A percentile compares a stretch with the other conserved stretches of the same genome.
phyloP scores from a whole-genome alignment of 225 moss, liverwort and hornwort genomes.

The Bryoerythrophyllum caledonicum region DNA sequence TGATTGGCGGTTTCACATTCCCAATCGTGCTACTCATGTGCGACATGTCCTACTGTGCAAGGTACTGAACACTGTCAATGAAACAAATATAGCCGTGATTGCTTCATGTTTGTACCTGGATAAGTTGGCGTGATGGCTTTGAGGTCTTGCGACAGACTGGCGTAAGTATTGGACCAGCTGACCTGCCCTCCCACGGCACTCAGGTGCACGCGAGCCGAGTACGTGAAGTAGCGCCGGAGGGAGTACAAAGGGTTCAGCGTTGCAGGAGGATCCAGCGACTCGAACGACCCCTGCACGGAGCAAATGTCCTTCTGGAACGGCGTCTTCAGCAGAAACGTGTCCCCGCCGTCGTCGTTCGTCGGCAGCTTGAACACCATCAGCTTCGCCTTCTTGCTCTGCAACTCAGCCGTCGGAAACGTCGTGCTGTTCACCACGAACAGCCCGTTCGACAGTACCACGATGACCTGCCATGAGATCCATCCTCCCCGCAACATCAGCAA shows the following conservation, averaged over 20 bases:
- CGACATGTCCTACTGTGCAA: too few relatives aligned
- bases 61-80: too few relatives aligned
- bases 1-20: too few relatives aligned
- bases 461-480: neutral
- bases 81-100: too few relatives aligned
- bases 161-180: slow-evolving; percentile 5
- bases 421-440: neutral
- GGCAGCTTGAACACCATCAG: slow-evolving; percentile 4
- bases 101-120: slow-evolving; percentile 18
- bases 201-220: slow-evolving; percentile 14
- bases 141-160: neutral
- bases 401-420: neutral
- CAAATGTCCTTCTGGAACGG: neutral
- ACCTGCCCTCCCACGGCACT: neutral
- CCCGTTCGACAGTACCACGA: neutral
- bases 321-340: neutral
- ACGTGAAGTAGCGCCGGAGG: slow-evolving; percentile 25
- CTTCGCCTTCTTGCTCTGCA: neutral
- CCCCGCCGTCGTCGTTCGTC: neutral
- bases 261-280: neutral
- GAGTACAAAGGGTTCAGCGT: slow-evolving; percentile 18
- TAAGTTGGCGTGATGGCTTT: slow-evolving; percentile 2
- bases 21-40: too few relatives aligned
- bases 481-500: too few relatives aligned
- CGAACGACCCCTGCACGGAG: neutral